These are phyloP conservation scores for Tulasnella sp. DNA, from an alignment of 768 basidiomycete species.

Conservation along the genomic window DNA sequence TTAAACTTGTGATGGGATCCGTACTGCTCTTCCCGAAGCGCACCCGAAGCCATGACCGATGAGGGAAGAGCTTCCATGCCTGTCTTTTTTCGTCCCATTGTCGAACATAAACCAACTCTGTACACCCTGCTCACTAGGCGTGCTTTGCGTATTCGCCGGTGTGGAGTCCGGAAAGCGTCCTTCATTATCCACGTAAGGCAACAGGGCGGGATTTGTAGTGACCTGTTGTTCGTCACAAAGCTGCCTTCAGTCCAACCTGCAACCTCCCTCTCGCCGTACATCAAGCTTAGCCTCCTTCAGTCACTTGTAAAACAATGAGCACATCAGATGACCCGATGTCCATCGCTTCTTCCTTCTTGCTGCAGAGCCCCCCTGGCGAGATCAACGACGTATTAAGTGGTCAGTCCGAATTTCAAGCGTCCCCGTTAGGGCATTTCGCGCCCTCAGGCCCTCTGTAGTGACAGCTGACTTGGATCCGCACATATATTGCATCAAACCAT, in stretches of 20 bases:
- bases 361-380: constrained; percentile 92
- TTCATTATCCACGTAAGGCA: neutral
- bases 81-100: no score
- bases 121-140: neutral
- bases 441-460: neutral
- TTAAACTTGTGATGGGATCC: no score
- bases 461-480: neutral
- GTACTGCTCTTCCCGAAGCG: no score
- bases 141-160: neutral
- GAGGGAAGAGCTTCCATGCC: no score
- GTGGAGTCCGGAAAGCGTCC: neutral
- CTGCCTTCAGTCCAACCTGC: neutral
- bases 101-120: neutral
- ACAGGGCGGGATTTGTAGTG: constrained; percentile 5
- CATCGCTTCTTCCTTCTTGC: constrained; percentile 66
- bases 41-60: no score
- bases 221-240: neutral
- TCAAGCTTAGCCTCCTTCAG: neutral
- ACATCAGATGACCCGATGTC: constrained; percentile 19
- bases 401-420: constrained; percentile 36
- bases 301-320: neutral
- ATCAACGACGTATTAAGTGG: constrained; percentile 95
- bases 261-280: neutral
- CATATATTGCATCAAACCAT: neutral
- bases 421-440: constrained; percentile 20